Base-by-base conservation (phyloP, 2,329 filamentous ascomycete genomes). In the Fusarium liriodendri region DNA sequence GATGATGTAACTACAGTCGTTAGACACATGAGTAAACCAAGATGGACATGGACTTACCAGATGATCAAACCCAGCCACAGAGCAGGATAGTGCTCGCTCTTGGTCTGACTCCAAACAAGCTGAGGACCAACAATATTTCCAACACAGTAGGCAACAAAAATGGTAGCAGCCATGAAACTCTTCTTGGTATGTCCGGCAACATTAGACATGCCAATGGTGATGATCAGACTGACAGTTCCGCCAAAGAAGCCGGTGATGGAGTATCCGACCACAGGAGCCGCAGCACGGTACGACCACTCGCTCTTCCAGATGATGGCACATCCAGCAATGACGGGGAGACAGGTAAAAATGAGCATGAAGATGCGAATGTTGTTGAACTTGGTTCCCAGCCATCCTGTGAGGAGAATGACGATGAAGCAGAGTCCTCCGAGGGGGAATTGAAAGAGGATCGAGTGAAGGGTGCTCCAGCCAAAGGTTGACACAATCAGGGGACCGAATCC, bases 131-230 rank as follows among this genome's bases (percentile, higher is more conserved):
- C 90, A 60, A 95, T 95, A 75, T 95, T 95, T 2, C 93, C 87
- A 4, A 95, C 90, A 64, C 92, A 93, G 78, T 95, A 95, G 0
- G 91, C 92, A 0, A 94, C 91, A 71, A 95, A 95, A 1, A 94
- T 92, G 0, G 91, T 90, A 0, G 91, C 90, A 0, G 93, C 91
- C 87, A 93, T 94, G 76, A 93, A 91, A 72, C 90, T 93, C 85
- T 95, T 95, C 84, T 95, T 95, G 0, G 93, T 95, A 27, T 93
- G 89, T 0, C 93, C 93, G 0, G 93, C 92, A 0, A 95, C 92
- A 73, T 95, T 95, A 13, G 89, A 89, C 85, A 87, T 87, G 37
- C 86, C 86, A 7, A 89, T 71, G 0, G 85, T 86, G 71, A 89
- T 87, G 62, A 85, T 84, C 47, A 89, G 83, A 50, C 89, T 91